These are phyloP conservation scores for Butyriboletus appendiculatus DNA, from an alignment of 1,284 basidiomycete genomes.

Conservation along the genomic window DNA sequence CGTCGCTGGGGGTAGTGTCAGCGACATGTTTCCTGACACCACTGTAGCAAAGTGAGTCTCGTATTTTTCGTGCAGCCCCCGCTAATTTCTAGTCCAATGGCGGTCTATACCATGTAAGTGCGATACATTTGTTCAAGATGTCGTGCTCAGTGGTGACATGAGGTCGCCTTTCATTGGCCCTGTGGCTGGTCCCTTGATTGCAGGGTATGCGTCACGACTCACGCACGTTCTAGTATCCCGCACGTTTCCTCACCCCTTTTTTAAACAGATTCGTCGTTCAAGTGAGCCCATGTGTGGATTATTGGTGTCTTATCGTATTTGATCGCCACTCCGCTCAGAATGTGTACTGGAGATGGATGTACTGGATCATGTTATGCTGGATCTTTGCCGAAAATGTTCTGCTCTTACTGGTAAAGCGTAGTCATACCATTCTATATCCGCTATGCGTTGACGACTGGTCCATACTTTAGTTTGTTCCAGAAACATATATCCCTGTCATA, in stretches of 20 bases:
- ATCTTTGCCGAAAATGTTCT: conserved; percentile 47
- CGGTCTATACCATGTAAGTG: conserved; percentile 58
- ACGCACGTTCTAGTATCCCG: neutral
- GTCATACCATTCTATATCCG: neutral
- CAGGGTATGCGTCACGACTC: conserved; percentile 45
- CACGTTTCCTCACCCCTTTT: neutral
- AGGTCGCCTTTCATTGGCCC: conserved; percentile 73
- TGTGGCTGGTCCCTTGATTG: conserved; percentile 62
- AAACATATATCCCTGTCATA: conserved; percentile 73
- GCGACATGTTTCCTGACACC: conserved; percentile 68
- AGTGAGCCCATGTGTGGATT: conserved; percentile 23
- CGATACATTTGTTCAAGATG: neutral
- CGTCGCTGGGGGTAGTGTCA: conserved; percentile 79
- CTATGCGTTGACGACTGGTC: neutral
- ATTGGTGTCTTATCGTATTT: neutral
- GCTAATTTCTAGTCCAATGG: conserved; percentile 63
- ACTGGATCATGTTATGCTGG: conserved; percentile 68
- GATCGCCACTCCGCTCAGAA: conserved; percentile 38
- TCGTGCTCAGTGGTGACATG: conserved; percentile 1
- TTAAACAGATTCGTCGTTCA: conserved; percentile 45
- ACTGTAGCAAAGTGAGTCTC: conserved; percentile 63
- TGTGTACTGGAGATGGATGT: conserved; percentile 79
- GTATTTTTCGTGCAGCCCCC: neutral
- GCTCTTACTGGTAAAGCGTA: conserved; percentile 48
- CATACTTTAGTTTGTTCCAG: conserved; percentile 56